These are phyloP conservation scores for Paecilomyces dactylethromorphus DNA, from an alignment of 2,329 filamentous ascomycete genomes.

Conservation along the genomic window DNA sequence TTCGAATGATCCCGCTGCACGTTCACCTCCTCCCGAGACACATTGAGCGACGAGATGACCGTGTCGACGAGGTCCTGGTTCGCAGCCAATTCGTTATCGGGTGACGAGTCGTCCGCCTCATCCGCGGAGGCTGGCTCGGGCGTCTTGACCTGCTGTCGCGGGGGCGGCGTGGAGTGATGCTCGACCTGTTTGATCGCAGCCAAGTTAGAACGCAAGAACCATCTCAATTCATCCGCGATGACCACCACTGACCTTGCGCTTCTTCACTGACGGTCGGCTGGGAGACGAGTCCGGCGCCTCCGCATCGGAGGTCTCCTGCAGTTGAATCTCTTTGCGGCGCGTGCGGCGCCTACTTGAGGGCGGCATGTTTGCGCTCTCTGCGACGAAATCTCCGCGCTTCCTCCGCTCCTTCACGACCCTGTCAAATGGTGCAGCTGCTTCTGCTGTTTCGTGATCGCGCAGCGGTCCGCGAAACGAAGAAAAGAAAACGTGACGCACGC, in stretches of 20 bases:
- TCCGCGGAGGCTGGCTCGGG: conserved; percentile 30
- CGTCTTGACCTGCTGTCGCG: conserved; percentile 23
- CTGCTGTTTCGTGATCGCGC: background rate
- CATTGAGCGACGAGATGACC: conserved; percentile 41
- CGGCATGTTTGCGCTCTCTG: conserved; percentile 24
- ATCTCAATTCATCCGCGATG: background rate
- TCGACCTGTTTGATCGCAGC: conserved; percentile 23
- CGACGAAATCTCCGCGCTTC: background rate
- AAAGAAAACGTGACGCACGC: background rate
- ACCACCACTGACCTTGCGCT: conserved; percentile 37
- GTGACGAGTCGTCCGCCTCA: conserved; percentile 34
- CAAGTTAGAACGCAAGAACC: background rate
- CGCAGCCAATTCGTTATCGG: conserved; percentile 34
- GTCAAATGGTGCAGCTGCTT: background rate
- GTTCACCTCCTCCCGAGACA: conserved; percentile 37
- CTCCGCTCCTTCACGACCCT: background rate
- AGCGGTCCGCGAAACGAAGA: background rate
- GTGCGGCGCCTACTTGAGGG: conserved; percentile 38
- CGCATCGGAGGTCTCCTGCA: conserved; percentile 39
- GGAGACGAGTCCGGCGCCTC: conserved; percentile 44
- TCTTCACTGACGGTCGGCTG: conserved; percentile 40
- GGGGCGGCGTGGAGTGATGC: conserved; percentile 21
- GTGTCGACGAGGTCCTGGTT: conserved; percentile 41
- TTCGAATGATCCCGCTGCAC: conserved; percentile 41
- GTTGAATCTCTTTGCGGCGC: conserved; percentile 39